Base-by-base conservation (phyloP, 371 early-diverging fungal species). In the Mortierella sp. region DNA sequence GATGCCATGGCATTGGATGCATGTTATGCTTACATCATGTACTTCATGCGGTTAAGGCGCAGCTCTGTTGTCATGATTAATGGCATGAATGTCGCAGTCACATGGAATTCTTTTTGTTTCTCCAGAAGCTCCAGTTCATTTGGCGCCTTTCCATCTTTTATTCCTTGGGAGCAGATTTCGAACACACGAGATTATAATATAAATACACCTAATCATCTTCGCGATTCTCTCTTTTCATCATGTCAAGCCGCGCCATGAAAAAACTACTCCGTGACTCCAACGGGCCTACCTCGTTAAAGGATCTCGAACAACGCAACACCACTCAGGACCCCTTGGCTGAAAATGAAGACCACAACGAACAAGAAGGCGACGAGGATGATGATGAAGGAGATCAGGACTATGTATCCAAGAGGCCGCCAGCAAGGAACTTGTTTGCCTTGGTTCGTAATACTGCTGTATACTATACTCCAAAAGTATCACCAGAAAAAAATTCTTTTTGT, bases 341-440 rank as follows among this genome's bases (percentile, higher is more conserved):
- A 24, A 60, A 66, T 15, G 75, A 61, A 13, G 81, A 73, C 50
- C 57, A 64, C 24, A 68, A 28, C 28, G 28, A 28, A 2, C 28
- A 62, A 11, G 82, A 69, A 22, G 80, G 80, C 8, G 58, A 75
- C 16, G 83, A 68, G 22, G 79, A 60, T 38, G 82, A 80, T 41
- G 84, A 74, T 11, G 88, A 86, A 8, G 85, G 83, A 45, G 84
- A 83, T 24, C 84, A 86, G 19, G 73, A 77, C 50, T 60, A 74
- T 58, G 48, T 68, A 28, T 41, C 68, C 9, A 67, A 76, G 60
- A 58, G 75, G 67, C 73, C 72, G n/a, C 66, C 74, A 15, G 74
- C 77, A 43, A 80, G 81, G 6, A 94, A 93, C 76, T 73, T 90
- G 74, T 94, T 94, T 87, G 93, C 89, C 61, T 83, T 94, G 86